phyloP scores from a whole-genome alignment of 2,329 filamentous ascomycete genomes.

The Sporothrix brasiliensis region DNA sequence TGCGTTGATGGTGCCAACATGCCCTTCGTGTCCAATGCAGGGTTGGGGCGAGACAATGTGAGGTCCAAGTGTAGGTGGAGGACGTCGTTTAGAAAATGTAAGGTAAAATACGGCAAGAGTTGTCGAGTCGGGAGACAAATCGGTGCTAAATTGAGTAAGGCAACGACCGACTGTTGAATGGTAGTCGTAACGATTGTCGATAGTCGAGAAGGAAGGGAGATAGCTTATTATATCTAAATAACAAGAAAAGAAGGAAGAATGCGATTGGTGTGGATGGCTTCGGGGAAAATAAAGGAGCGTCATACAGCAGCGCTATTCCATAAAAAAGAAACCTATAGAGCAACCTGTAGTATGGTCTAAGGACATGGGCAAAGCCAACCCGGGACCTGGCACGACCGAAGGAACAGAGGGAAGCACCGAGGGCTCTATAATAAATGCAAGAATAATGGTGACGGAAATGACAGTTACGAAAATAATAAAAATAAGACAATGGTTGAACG shows the following conservation, averaged over 20 bases:
- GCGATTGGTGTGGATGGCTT: constrained; percentile 29
- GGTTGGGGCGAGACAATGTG: neutral
- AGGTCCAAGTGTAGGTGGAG: neutral
- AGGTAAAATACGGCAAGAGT: neutral
- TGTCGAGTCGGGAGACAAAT: neutral
- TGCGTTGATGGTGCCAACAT: constrained; percentile 23
- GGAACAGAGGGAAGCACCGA: constrained; percentile 17
- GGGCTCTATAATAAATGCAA: constrained; percentile 21
- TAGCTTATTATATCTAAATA: constrained; percentile 19
- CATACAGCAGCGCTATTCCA: constrained; percentile 23
- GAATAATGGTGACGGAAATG: neutral
- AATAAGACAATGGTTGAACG: neutral
- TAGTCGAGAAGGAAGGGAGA: neutral
- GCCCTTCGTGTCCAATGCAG: constrained; percentile 21
- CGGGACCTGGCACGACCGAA: constrained; percentile 26
- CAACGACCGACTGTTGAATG: neutral
- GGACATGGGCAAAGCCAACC: constrained; percentile 17
- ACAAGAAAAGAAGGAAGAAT: constrained; percentile 1
- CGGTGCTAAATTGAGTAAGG: neutral
- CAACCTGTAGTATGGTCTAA: neutral
- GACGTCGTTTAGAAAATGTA: too few species aligned
- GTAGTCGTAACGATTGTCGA: neutral
- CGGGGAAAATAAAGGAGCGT: constrained; percentile 22
- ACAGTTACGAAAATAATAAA: neutral
- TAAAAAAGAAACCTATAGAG: constrained; percentile 5